These are phyloP conservation scores for Ocimum tenuiflorum DNA, from an alignment of 257 asterid genomes.

Conservation along the genomic window DNA sequence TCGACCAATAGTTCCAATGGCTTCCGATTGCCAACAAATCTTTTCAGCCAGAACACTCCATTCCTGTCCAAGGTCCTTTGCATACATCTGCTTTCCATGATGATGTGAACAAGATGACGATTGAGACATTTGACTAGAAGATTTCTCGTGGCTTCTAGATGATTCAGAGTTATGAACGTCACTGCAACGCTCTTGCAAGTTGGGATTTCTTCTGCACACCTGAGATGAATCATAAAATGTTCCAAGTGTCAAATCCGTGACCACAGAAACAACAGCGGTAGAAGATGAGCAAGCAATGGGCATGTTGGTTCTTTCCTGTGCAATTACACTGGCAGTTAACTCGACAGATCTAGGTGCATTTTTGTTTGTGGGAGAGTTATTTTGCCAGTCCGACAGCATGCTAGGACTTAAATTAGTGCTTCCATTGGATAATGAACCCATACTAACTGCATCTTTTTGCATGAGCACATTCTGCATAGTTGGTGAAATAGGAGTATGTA, in stretches of 20 bases:
- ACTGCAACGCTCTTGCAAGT: conserved; percentile 24
- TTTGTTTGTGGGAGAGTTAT: conserved; percentile 19
- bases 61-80: conserved; percentile 43
- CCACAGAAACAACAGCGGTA: conserved; percentile 35
- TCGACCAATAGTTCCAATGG: conserved; percentile 47
- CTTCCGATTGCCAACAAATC: conserved; percentile 75
- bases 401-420: conserved; percentile 28
- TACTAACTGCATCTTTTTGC: conserved; percentile 23
- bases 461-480: conserved; percentile 22
- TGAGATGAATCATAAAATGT: conserved; percentile 34
- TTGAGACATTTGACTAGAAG: conserved; percentile 27
- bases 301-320: conserved; percentile 19
- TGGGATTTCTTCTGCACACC: conserved; percentile 28
- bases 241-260: conserved; percentile 85
- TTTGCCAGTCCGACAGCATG: conserved; percentile 28
- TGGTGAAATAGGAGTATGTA: conserved; percentile 27
- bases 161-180: conserved; percentile 27
- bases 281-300: conserved; percentile 23
- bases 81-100: conserved; percentile 27
- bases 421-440: conserved; percentile 24
- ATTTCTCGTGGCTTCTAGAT: conserved; percentile 34
- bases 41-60: conserved; percentile 58
- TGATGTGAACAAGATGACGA: conserved; percentile 34
- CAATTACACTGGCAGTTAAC: conserved; percentile 16
- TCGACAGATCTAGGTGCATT: conserved; percentile 21